These are phyloP conservation scores for Diplodia sapinea DNA, from an alignment of 2,329 filamentous ascomycete species.

Conservation along the genomic window DNA sequence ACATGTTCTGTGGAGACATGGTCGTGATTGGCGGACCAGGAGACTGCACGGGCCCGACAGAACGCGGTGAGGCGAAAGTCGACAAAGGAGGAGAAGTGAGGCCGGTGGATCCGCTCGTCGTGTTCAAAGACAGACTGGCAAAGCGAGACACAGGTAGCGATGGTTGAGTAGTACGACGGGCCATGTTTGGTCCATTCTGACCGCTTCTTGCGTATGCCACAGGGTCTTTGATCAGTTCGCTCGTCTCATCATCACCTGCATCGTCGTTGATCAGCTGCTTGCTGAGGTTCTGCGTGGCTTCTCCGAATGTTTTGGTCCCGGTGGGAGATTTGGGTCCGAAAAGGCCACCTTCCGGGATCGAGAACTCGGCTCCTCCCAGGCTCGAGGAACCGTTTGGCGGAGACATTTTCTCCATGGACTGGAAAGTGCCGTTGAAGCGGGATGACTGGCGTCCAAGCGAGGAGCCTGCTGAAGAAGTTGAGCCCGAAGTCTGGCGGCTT, in stretches of 20 bases:
- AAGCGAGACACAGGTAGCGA: constrained; percentile 74
- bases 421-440: constrained; percentile 68
- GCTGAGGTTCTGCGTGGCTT: constrained; percentile 58
- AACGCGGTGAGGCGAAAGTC: constrained; percentile 58
- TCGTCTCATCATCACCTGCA: constrained; percentile 73
- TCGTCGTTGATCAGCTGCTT: constrained; percentile 76
- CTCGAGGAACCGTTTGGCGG: constrained; percentile 62
- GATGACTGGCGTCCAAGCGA: constrained; percentile 58
- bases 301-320: constrained; percentile 67
- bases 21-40: constrained; percentile 51
- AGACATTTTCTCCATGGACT: constrained; percentile 66
- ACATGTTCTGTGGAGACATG: constrained; percentile 62
- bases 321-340: constrained; percentile 78
- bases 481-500: constrained; percentile 52
- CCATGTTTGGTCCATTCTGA: constrained; percentile 53
- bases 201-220: constrained; percentile 76
- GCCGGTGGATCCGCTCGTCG: constrained; percentile 55
- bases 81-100: constrained; percentile 60
- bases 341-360: constrained; percentile 63
- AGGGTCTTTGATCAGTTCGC: constrained; percentile 72
- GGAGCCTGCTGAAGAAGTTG: constrained; percentile 55
- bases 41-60: constrained; percentile 57
- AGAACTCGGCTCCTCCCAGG: constrained; percentile 64
- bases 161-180: constrained; percentile 73
- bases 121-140: constrained; percentile 73